These are phyloP conservation scores for Penicillium sp. DNA, from an alignment of 2,329 filamentous ascomycete genomes.

Conservation along the genomic window DNA sequence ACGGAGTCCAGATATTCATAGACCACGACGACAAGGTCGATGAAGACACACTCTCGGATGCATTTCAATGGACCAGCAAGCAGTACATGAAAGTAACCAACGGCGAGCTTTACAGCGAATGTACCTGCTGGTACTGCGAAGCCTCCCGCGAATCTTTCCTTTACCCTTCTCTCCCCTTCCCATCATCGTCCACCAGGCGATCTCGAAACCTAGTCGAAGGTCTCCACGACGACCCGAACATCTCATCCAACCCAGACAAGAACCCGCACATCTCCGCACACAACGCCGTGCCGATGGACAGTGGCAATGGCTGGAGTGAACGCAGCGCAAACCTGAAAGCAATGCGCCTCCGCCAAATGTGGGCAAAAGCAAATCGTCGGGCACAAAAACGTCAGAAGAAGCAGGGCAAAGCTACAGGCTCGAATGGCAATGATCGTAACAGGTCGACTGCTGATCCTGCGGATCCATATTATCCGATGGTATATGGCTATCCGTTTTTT, in stretches of 20 bases:
- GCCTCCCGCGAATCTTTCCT: slow-evolving; percentile 58
- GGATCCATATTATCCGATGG: slow-evolving; percentile 30
- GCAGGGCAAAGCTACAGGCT: background rate
- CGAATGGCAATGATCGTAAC: slow-evolving; percentile 8
- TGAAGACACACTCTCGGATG: slow-evolving; percentile 58
- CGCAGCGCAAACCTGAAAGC: slow-evolving; percentile 28
- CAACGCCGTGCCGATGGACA: slow-evolving; percentile 54
- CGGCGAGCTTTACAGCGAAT: slow-evolving; percentile 67
- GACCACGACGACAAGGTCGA: slow-evolving; percentile 83
- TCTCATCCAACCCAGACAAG: slow-evolving; percentile 50
- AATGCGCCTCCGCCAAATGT: slow-evolving; percentile 52
- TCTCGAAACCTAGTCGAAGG: slow-evolving; percentile 50
- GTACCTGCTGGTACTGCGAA: slow-evolving; percentile 83
- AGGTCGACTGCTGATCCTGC: slow-evolving; percentile 25
- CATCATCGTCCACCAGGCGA: slow-evolving; percentile 42
- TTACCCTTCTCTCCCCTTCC: slow-evolving; percentile 36
- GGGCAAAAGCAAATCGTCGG: slow-evolving; percentile 40
- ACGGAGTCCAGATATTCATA: slow-evolving; percentile 54
- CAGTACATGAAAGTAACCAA: slow-evolving; percentile 62
- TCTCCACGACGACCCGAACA: slow-evolving; percentile 34
- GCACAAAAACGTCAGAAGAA: slow-evolving; percentile 25
- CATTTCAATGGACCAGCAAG: slow-evolving; percentile 70
- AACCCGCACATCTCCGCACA: slow-evolving; percentile 71
- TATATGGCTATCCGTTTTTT: slow-evolving; percentile 44
- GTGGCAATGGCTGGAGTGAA: slow-evolving; percentile 16